Conservation (phyloP, 2,329 filamentous ascomycete species). For the Claviceps arundinis region DNA sequence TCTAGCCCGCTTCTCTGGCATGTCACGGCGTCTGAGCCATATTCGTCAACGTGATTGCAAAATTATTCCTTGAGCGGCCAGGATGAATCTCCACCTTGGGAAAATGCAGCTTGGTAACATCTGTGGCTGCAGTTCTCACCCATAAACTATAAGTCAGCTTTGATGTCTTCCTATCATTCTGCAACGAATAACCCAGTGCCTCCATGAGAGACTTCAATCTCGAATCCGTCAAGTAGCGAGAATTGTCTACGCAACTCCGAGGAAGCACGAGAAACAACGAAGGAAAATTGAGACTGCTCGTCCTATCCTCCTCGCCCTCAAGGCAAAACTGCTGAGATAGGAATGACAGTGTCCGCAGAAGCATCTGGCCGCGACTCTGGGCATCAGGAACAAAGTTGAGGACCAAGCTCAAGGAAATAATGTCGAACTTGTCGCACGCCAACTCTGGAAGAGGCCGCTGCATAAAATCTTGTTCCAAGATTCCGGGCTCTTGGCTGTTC, state of each 20-base stretch:
- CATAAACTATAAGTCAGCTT: constrained; percentile 90
- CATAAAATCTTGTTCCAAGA: constrained; percentile 91
- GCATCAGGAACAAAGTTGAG: constrained; percentile 87
- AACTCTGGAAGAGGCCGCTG: constrained; percentile 56
- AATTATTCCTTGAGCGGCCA: constrained; percentile 75
- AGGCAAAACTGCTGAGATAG: constrained; percentile 27
- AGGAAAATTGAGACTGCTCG: constrained; percentile 35
- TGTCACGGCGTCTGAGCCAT: constrained; percentile 3
- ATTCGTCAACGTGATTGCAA: constrained; percentile 55
- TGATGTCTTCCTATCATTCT: constrained; percentile 57
- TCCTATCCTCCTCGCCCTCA: constrained; percentile 5
- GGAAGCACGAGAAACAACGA: constrained; percentile 82
- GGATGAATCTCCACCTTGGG: constrained; percentile 64
- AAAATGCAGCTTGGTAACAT: constrained; percentile 11
- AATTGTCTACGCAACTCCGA: constrained; percentile 77
- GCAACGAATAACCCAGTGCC: constrained; percentile 56
- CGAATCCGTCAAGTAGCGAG: constrained; percentile 69
- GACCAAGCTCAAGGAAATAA: constrained; percentile 84
- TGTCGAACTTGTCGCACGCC: constrained; percentile 59
- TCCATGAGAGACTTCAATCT: constrained; percentile 61
- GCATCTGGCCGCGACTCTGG: constrained; percentile 66
- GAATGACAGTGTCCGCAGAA: constrained; percentile 61
- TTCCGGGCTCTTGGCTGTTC: constrained; percentile 70
- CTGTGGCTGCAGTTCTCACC: constrained; percentile 30
- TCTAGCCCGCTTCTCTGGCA: neutral